Base-by-base conservation (phyloP, 306 rosid species). In the Cicer chorassanicum region DNA sequence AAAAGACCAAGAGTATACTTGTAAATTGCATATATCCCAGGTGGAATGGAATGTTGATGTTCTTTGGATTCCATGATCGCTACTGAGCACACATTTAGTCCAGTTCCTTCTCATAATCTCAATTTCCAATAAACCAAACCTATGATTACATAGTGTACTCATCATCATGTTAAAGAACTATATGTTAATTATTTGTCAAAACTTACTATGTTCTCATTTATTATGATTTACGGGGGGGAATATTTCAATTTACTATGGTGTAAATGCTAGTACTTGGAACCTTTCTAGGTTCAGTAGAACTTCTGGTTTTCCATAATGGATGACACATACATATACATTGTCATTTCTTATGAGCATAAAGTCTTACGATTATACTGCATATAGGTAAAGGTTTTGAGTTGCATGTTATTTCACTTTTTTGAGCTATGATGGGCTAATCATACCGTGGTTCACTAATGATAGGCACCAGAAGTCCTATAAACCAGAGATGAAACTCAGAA, bases 281-380 rank as follows among this genome's bases (percentile, higher is more conserved):
- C 29, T 66, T 34, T 72, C 63, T 72, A 48, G 72, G 70, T 45
- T 50, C 79, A n/a, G 29, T 10, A 44, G 51, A 68, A 66, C 21
- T 42, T 57, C 46, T 65, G 70, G 76, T 40, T 73, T 68, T 65
- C 39, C 66, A 11, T 80, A 39, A 68, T 40, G 41, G 75, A 29
- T 71, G 82, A 54, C 70, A 72, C 69, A 48, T 68, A 21, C 8
- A 9, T 55, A 48, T 68, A 21, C 8, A 9, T 55, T 69, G 16
- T 45, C 71, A 62, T 49, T 54, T 71, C 66, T 46, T 69, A 72
- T 56, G 66, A 63, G 50, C 50, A 53, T 36, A 39, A 67, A 38
- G 43, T 39, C 11, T 29, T n/a, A 55, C 6, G 2, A 55, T 8
- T 55, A 5, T 69, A 7, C 60, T 55, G 72, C 68, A 15, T 73